Evolutionary conservation across 148 eudicot genomes (phyloP).

Genomic region (Dysphania ambrosioides): DNA sequence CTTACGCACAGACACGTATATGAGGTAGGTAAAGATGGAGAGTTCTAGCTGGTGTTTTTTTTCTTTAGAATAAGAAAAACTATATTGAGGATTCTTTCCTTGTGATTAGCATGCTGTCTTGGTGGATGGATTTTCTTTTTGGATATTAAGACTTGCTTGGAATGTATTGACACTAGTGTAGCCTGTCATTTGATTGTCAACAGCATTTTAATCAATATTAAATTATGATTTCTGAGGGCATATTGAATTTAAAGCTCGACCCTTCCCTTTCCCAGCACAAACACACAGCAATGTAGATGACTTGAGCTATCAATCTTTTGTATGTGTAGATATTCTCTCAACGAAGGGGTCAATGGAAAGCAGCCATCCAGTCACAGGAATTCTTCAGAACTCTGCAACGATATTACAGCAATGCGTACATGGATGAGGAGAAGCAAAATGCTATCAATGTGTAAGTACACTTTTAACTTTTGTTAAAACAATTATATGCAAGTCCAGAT

Average conservation of each 20-base stretch:
- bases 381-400: conserved; percentile 85
- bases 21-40: too few species aligned
- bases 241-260: background rate
- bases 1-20: background rate
- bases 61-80: background rate
- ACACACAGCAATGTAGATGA: background rate
- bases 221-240: background rate
- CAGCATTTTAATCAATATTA: background rate
- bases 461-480: background rate
- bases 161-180: too few species aligned
- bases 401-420: conserved; percentile 84
- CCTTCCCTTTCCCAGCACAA: background rate
- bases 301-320: conserved; percentile 17
- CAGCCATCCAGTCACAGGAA: conserved; percentile 90
- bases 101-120: background rate
- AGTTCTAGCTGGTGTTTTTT: background rate
- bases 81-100: background rate
- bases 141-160: background rate
- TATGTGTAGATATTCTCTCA: conserved; percentile 69
- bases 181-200: background rate
- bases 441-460: conserved; percentile 80
- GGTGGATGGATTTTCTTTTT: background rate
- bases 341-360: conserved; percentile 92
- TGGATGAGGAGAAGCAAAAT: conserved; percentile 86
- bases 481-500: background rate